phyloP scores from a whole-genome alignment of 2,329 filamentous ascomycete species.

The Neofusicoccum kwambonambiense region DNA sequence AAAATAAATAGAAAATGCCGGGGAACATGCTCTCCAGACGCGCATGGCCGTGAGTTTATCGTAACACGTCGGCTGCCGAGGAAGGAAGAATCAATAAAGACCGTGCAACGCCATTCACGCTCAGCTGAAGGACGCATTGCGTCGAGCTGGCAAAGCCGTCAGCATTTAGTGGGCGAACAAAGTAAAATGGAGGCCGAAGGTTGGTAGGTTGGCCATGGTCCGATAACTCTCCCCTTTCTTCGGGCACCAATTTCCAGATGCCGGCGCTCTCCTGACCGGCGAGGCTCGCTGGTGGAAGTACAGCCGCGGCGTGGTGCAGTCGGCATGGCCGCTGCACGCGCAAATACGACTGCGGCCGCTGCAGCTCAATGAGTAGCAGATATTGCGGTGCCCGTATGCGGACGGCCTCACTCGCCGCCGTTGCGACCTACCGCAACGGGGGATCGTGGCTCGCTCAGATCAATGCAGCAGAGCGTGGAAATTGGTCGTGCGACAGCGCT shows the following conservation, averaged over 20 bases:
- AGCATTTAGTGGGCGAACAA: not conserved
- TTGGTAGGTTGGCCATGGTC: not conserved
- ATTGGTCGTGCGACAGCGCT: constrained; percentile 10
- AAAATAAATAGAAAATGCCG: not conserved
- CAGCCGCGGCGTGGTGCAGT: not conserved
- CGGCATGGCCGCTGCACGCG: not conserved
- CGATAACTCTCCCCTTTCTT: not conserved
- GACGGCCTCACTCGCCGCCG: not conserved
- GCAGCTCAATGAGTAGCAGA: constrained; percentile 13
- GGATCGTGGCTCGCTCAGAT: not conserved
- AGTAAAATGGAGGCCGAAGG: not conserved
- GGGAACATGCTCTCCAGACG: not conserved
- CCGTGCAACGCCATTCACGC: not conserved
- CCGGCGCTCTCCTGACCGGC: not conserved
- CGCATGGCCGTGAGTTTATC: not conserved
- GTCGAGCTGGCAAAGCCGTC: not conserved
- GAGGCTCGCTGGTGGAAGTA: not conserved
- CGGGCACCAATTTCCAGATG: not conserved
- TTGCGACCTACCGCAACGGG: constrained; percentile 4
- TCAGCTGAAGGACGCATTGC: constrained; percentile 4
- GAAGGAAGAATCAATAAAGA: not conserved
- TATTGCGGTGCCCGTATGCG: not conserved
- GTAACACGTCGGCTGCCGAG: not conserved
- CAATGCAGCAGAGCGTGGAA: constrained; percentile 1
- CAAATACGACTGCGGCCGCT: constrained; percentile 1